Base-by-base conservation (phyloP, 1,139 yeast genomes). In the Pichia sp. region DNA sequence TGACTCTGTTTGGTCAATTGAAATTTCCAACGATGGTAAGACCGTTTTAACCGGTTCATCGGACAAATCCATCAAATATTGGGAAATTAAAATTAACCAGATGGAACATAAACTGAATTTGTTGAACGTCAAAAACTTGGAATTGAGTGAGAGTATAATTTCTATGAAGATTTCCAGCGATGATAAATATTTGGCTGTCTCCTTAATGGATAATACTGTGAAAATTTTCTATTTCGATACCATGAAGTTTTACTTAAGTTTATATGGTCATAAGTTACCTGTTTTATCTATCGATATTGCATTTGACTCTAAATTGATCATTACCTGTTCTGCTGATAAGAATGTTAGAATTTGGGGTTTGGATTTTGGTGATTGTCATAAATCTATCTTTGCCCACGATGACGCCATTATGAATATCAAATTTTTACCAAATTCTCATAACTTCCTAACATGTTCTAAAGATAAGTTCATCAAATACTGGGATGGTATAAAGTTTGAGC, bases 291-390 rank as follows among this genome's bases (percentile, higher is more conserved):
- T 94, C 56, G 98, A 92, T 62, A 88, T 92, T 37, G 85, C 97
- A 1, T 71, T 66, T 54, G 99, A 92, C 62, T 81, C 92, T 37
- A 92, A 92, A 62, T 65, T 92, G 55, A 74, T 92, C 45, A 81
- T 90, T 45, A 86, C 97, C 0, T 85, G 96, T 5, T 87, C 97
- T 1, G 98, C 98, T 0, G 99, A 92, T 66, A 92, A 92, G 64
- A 92, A 92, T 64, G 86, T 92, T 60, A 88, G 94, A 64, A 84
- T 92, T 48, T 92, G 99, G 99, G 99, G 99, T 42, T 69, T 94
- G 49, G 98, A 92, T 64, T 92, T 92, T 63, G 99, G 99, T 64
- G 99, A 92, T 65, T 92, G 98, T 69, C 98, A 92, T 65, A 84
- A 83, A 62, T 90, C 97, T 3, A 79, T 92, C 33, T 92, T 94